Evolutionary conservation across 768 basidiomycete genomes (phyloP), one percentile per base, ranked within the genome.

Genomic region (Mycena amicta): DNA sequence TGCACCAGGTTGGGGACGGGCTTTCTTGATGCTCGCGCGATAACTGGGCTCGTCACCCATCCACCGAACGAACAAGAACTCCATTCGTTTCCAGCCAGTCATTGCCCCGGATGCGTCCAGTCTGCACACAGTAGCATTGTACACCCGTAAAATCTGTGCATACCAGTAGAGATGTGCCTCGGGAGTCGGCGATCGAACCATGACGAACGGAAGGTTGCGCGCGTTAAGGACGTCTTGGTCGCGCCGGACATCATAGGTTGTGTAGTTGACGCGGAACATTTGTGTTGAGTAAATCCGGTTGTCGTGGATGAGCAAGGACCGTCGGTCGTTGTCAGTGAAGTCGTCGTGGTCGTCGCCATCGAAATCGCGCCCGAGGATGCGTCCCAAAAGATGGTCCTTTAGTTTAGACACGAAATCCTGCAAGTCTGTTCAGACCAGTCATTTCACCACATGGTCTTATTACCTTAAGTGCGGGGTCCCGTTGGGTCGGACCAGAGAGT

Each of bases 211-310:
- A 11, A 72, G 67, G 0, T 59, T 67, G 0, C 40, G 16, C 3
- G 69, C 64, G 22, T 75, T 73, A 29, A 78, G 60, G 0, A 60
- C 46, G 47, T 79, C 75, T 59, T 76, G 74, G 11, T 60, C 13
- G 61, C 61, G 68, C 1, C 67, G 69, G 15, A 74, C 57, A 59
- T 78, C 70, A 59, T 77, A 78, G 0, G 74, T 75, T 0, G 74
- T 76, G 55, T 74, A 75, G 61, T 75, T 74, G 55, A 76, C 49
- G 0, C 68, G 70, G 8, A 75, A 20, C n/a, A 61, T 61, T 26
- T 65, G 65, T 20, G 71, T 68, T 5, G 16, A 39, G 51, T 67
- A 78, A 26, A 75, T 66, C 47, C 25, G 61, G 66, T 70, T 69
- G 47, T 60, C 49, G 3, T 45, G 45, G 43, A 72, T 55, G 3